Evolutionary conservation across 305 asterid genomes (phyloP).

Genomic region (Fraxinus albicans): DNA sequence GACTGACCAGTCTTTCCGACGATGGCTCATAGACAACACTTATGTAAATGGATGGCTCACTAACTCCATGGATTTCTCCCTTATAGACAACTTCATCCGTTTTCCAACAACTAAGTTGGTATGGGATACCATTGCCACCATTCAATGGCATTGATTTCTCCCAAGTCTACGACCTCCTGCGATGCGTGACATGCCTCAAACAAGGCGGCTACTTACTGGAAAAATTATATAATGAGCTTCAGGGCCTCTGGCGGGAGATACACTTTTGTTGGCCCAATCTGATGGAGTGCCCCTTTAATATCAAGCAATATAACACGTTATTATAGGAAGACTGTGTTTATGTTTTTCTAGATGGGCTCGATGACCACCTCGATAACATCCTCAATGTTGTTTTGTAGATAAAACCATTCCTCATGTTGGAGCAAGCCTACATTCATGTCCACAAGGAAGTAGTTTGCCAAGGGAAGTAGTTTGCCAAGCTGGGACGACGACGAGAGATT

Average conservation of each 20-base stretch:
- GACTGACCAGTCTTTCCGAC: background rate
- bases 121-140: background rate
- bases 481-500: background rate
- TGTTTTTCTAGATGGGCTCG: background rate
- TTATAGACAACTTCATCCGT: background rate
- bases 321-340: background rate
- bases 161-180: background rate
- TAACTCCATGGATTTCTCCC: background rate
- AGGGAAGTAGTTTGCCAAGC: background rate
- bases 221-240: background rate
- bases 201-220: background rate
- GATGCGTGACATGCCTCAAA: background rate
- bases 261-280: background rate
- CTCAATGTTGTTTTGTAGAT: background rate
- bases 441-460: background rate
- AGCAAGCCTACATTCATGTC: background rate
- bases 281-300: background rate
- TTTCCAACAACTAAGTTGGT: background rate
- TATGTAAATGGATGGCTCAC: background rate
- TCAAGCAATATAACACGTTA: too few relatives aligned
- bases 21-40: background rate
- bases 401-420: background rate
- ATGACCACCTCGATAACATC: background rate
- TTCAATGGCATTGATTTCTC: background rate
- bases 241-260: background rate